These are phyloP conservation scores for Aspergillus heteromorphus DNA, from an alignment of 495 filamentous ascomycete species.

Conservation along the genomic window DNA sequence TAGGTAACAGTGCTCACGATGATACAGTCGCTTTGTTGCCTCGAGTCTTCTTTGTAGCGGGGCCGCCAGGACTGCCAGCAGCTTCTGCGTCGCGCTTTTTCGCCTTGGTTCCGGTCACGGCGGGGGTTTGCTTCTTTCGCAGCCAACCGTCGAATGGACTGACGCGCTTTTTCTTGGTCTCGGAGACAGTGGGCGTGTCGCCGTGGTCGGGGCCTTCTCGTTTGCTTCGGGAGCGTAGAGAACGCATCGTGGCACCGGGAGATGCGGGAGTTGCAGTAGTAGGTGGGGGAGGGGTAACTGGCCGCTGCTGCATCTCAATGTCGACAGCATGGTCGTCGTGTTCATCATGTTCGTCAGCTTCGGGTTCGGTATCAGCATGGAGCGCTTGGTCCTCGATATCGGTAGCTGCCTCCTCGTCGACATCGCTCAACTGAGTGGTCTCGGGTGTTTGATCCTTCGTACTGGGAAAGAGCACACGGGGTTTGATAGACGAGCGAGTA, in stretches of 20 bases:
- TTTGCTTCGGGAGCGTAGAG: conserved; percentile 24
- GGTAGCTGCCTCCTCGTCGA: conserved; percentile 48
- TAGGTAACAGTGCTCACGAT: neutral
- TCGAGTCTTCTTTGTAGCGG: conserved; percentile 28
- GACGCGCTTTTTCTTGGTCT: conserved; percentile 36
- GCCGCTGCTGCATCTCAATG: conserved; percentile 19
- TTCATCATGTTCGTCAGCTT: conserved; percentile 36
- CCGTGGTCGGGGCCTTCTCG: conserved; percentile 17
- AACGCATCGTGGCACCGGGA: conserved; percentile 24
- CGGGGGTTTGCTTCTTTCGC: conserved; percentile 48
- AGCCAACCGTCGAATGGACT: conserved; percentile 66
- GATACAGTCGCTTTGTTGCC: conserved; percentile 11
- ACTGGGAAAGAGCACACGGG: conserved; percentile 76
- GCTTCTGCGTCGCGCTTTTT: conserved; percentile 30
- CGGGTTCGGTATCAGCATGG: conserved; percentile 22
- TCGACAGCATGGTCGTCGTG: conserved; percentile 14
- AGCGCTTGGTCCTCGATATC: conserved; percentile 56
- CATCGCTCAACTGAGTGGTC: conserved; percentile 31
- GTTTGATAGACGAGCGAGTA: conserved; percentile 72
- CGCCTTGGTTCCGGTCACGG: conserved; percentile 15
- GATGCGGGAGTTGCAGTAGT: conserved; percentile 50
- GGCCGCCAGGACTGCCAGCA: conserved; percentile 19
- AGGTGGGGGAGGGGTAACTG: conserved; percentile 42
- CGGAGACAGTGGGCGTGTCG: conserved; percentile 18
- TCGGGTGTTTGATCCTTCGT: conserved; percentile 27